Percentiles rank a stretch among this genome's conserved stretches.
Evolutionary conservation across 139 green algal species (phyloP).

Genomic region (Limnomonas spitsbergensis): DNA sequence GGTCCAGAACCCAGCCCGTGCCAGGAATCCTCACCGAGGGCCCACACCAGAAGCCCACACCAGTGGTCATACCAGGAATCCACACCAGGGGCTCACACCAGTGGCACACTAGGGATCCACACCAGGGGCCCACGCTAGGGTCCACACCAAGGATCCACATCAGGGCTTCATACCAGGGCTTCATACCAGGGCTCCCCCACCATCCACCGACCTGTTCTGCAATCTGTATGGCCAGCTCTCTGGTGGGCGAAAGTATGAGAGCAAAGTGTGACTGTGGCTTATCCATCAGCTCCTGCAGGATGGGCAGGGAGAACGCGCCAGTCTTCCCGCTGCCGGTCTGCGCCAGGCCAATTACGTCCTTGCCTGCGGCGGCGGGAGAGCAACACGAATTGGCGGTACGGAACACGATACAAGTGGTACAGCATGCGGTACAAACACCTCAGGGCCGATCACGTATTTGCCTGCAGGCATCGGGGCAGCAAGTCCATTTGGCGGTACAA

Average conservation of each 20-base stretch:
- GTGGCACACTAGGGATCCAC: too few relatives aligned
- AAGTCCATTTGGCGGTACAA: too few relatives aligned
- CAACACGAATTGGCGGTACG: background rate
- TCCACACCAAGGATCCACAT: too few relatives aligned
- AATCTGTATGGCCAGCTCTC: constrained; percentile 98
- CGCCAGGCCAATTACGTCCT: constrained; percentile 96
- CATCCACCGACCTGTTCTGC: constrained; percentile 93
- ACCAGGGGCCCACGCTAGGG: too few relatives aligned
- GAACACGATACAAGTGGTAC: background rate
- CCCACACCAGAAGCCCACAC: too few relatives aligned
- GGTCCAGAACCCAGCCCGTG: too few relatives aligned
- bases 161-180: too few relatives aligned
- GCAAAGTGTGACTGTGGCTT: constrained; percentile 87
- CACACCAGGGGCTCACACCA: too few relatives aligned
- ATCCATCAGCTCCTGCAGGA: constrained; percentile 90
- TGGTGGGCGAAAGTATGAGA: constrained; percentile 90
- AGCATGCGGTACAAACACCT: background rate
- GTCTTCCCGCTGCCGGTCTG: constrained; percentile 98
- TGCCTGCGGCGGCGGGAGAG: constrained; percentile 55
- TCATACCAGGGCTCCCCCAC: too few relatives aligned
- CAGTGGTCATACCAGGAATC: too few relatives aligned
- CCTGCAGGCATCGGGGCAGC: background rate
- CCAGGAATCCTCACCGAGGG: too few relatives aligned
- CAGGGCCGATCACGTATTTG: background rate
- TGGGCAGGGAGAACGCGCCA: constrained; percentile 92